Evolutionary conservation across 768 basidiomycete species (phyloP), one percentile per base, ranked within the genome.

Genomic region (Sporobolomyces pararoseus): DNA sequence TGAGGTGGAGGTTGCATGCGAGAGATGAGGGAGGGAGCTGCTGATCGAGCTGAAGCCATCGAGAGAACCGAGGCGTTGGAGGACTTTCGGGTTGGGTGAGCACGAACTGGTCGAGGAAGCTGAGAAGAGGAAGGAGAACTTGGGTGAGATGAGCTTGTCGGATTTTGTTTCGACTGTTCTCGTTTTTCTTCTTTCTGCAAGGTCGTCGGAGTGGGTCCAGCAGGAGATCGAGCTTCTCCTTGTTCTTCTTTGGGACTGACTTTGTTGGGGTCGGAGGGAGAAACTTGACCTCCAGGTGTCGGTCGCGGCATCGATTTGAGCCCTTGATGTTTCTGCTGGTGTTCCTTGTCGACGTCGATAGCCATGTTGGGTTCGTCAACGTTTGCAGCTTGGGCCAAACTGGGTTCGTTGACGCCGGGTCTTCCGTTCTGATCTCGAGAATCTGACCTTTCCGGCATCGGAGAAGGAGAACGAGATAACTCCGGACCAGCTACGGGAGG

Each of bases 51-150:
- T 23, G 72, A 73, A 9, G 68, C 51, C 39, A 47, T 34, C 12
- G 72, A 73, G 21, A 66, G 13, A 52, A 73, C 52, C 6, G 72
- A 73, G 0, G 72, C 65, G 62, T 73, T 60, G 16, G 72, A 73
- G 16, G 72, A 25, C 23, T 73, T 70, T 61, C 72, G 72, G 31
- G 50, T 63, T 1, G 61, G 59, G 9, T 57, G 53, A 13, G 37
- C 19, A 5, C 35, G 67, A 19, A 16, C 52, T n/a, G 62, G 50
- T 14, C 27, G 62, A 37, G 25, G 39, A 32, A 50, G 55, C 31
- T 25, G 46, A 23, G 7, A 27, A 10, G 63, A 51, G 5, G 34
- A 32, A 35, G 51, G 35, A 27, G n/a, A 44, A 23, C 14, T 13
- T 47, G 39, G 37, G 7, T 37, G 17, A 39, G 53, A 23, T n/a